Base-by-base conservation (phyloP, 495 filamentous ascomycete genomes). In the Penicillium parvum region DNA sequence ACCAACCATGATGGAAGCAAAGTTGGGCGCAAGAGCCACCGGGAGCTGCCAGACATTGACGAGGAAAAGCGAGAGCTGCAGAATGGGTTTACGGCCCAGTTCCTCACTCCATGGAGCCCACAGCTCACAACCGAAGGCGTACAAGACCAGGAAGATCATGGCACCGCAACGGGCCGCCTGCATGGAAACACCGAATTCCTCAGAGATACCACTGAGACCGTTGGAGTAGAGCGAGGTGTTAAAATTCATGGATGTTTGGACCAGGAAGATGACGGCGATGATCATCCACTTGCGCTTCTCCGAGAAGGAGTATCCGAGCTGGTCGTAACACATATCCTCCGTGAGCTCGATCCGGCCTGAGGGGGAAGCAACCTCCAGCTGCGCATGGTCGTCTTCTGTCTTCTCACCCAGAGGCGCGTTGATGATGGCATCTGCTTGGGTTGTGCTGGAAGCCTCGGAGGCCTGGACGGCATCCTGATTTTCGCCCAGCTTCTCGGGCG, bases 81-180 rank as follows among this genome's bases (percentile, higher is more conserved):
- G 59, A 27, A 82, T 72, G 0, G 71, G 71, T 55, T 72, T 74
- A 9, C 79, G 74, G 9, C 79, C 79, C 33, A 77, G 57, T 36
- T 83, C 79, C 42, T 84, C 80, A 46, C 73, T 78, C 79, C 79
- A 84, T 0, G 80, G 79, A 1, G 80, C 79, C 80, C 80, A 83
- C 0, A 84, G 65, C 49, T 84, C 80, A 61, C 80, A 82, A 17
- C 78, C 80, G 48, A 84, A 82, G 5, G 77, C 78, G 49, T 83
- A 84, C 0, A 76, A 49, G 29, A 83, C 68, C 12, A 84, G 62
- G 60, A 82, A 83, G 20, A 75, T 73, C 73, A 77, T 76, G 16
- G 67, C 70, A 56, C 75, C 75, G 34, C 64, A 71, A 4, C 76
- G 71, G n/a, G 74, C 76, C 32, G 68, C 75, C 44, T 73, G 75